Evolutionary conservation across 2,329 filamentous ascomycete genomes (phyloP).

Genomic region (Thielaviopsis punctulata): DNA sequence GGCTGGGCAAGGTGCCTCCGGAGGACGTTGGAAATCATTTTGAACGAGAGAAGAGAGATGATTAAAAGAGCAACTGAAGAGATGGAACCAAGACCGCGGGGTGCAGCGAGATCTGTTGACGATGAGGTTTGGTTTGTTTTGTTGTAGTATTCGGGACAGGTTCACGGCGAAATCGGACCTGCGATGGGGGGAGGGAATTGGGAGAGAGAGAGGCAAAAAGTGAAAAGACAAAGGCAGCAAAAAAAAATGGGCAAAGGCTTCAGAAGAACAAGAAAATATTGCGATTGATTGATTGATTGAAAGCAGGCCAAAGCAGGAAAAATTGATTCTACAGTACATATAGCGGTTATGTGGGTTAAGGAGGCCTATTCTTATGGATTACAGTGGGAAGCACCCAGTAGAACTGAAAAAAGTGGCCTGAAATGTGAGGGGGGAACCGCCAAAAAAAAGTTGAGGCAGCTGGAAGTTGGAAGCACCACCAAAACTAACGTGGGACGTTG

Average conservation of each 20-base stretch:
- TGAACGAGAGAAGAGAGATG: background rate
- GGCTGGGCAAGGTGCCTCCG: constrained; percentile 12
- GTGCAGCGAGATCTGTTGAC: background rate
- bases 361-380: background rate
- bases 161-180: constrained; percentile 11
- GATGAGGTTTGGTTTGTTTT: background rate
- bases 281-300: constrained; percentile 1
- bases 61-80: background rate
- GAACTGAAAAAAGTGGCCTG: constrained; percentile 1
- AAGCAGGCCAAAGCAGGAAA: constrained; percentile 1
- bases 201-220: background rate
- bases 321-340: background rate
- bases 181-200: constrained; percentile 1
- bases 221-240: background rate
- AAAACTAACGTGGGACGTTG: background rate
- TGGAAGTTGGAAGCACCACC: background rate
- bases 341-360: background rate
- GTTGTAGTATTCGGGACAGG: background rate
- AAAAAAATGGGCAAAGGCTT: constrained; percentile 1
- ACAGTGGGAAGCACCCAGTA: background rate
- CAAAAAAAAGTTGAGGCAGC: background rate
- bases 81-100: background rate
- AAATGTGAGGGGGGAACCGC: constrained; percentile 6
- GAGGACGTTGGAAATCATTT: constrained; percentile 11
- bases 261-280: background rate